These are phyloP conservation scores for Oryza glumipatula DNA, from an alignment of 176 grass and related monocot genomes.

Conservation along the genomic window DNA sequence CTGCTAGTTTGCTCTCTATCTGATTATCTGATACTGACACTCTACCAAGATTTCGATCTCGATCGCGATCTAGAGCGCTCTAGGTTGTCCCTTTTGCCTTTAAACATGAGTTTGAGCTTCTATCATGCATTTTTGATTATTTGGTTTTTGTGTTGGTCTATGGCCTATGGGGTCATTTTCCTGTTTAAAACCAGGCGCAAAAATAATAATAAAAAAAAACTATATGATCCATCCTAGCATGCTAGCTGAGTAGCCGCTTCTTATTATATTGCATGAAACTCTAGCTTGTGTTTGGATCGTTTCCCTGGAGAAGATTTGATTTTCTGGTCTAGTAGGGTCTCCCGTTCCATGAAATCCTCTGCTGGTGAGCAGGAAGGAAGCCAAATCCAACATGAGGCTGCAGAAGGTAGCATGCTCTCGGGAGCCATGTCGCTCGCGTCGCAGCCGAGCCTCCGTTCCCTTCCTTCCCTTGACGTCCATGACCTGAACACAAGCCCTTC, in stretches of 20 bases:
- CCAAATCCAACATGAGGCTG: slow-evolving; percentile 29
- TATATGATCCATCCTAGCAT: background rate
- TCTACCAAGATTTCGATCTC: slow-evolving; percentile 33
- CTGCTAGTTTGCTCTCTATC: background rate
- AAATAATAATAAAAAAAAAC: slow-evolving; percentile 1
- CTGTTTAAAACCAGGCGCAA: background rate
- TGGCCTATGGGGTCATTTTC: background rate
- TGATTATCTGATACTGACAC: slow-evolving; percentile 38
- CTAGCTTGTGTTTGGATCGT: background rate
- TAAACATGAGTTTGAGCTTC: background rate
- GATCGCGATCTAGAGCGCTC: slow-evolving; percentile 15
- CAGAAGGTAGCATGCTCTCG: slow-evolving; percentile 24
- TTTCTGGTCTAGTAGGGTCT: background rate
- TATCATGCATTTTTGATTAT: slow-evolving; percentile 8
- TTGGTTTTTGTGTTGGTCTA: background rate
- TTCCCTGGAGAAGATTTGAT: background rate
- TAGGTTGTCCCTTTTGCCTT: slow-evolving; percentile 29
- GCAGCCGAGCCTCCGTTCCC: slow-evolving; percentile 51
- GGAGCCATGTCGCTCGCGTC: slow-evolving; percentile 46
- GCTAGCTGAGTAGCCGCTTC: background rate
- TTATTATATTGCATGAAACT: background rate
- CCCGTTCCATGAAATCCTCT: slow-evolving; percentile 13
- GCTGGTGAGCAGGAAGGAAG: background rate
- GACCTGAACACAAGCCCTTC: slow-evolving; percentile 1
- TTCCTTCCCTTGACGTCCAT: slow-evolving; percentile 33